Conservation (phyloP, 441 rosid genomes). For the Arabidopsis hybrid region DNA sequence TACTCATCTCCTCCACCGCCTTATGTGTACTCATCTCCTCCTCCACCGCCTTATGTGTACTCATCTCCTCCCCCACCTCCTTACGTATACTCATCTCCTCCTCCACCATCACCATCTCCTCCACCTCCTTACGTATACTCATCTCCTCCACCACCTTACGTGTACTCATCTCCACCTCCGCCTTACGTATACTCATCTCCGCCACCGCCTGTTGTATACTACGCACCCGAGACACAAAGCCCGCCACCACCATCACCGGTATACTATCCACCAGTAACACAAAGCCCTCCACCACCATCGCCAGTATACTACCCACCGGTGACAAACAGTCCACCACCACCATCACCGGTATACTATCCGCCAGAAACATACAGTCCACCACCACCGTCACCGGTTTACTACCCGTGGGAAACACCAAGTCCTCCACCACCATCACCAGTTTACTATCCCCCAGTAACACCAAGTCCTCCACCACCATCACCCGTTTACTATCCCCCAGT, state of each 20-base stretch:
- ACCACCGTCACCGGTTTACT: conserved; percentile 25
- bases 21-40: conserved; percentile 38
- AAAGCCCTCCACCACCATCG: conserved; percentile 33
- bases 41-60: conserved; percentile 40
- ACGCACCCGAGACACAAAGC: conserved; percentile 34
- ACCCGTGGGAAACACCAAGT: not conserved
- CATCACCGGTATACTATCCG: conserved; percentile 27
- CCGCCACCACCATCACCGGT: conserved; percentile 41
- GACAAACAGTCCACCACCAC: conserved; percentile 11
- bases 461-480: conserved; percentile 30
- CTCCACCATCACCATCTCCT: conserved; percentile 41
- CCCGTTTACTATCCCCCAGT: not conserved
- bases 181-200: conserved; percentile 43
- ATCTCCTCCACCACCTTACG: conserved; percentile 43
- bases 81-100: conserved; percentile 28
- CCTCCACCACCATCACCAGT: conserved; percentile 33
- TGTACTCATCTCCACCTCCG: conserved; percentile 34
- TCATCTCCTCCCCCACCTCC: conserved; percentile 32
- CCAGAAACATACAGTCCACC: not conserved
- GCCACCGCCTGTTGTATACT: conserved; percentile 42
- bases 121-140: conserved; percentile 33
- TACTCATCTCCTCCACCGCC: conserved; percentile 23
- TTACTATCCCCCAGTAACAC: conserved; percentile 1
- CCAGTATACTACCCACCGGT: conserved; percentile 21
- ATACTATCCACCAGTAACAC: conserved; percentile 30